Evolutionary conservation across 306 rosid genomes (phyloP).

Genomic region (Quercus dentata): DNA sequence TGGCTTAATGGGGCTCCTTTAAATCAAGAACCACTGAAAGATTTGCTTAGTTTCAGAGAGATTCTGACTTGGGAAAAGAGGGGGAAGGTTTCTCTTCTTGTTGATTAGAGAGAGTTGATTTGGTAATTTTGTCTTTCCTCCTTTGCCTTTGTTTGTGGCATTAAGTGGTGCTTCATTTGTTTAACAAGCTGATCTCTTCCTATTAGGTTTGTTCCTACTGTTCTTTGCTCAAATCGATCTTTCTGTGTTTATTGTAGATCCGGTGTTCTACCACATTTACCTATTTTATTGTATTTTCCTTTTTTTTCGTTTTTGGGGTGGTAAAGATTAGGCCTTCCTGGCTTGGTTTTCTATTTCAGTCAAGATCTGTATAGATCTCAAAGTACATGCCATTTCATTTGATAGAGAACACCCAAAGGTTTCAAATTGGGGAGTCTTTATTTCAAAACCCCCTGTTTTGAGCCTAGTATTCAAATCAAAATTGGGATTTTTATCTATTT

Average conservation of each 20-base stretch:
- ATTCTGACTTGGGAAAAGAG: neutral
- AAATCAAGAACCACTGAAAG: neutral
- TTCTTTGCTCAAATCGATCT: neutral
- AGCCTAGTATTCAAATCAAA: neutral
- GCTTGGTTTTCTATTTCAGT: neutral
- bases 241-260: neutral
- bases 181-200: neutral
- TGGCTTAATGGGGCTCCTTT: conserved; percentile 6
- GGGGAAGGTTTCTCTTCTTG: neutral
- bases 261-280: neutral
- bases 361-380: neutral
- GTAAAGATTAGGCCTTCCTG: neutral
- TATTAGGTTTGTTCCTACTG: neutral
- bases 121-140: neutral
- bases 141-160: neutral
- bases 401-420: neutral
- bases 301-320: too few species aligned
- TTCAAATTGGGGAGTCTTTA: neutral
- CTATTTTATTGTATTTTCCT: neutral
- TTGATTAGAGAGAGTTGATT: conserved; percentile 1
- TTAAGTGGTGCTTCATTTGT: neutral
- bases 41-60: neutral
- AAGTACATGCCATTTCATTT: neutral
- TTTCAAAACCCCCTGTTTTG: neutral
- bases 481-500: neutral